Conservation (phyloP, 179 eudicot genomes). For the Camellia oleifera region DNA sequence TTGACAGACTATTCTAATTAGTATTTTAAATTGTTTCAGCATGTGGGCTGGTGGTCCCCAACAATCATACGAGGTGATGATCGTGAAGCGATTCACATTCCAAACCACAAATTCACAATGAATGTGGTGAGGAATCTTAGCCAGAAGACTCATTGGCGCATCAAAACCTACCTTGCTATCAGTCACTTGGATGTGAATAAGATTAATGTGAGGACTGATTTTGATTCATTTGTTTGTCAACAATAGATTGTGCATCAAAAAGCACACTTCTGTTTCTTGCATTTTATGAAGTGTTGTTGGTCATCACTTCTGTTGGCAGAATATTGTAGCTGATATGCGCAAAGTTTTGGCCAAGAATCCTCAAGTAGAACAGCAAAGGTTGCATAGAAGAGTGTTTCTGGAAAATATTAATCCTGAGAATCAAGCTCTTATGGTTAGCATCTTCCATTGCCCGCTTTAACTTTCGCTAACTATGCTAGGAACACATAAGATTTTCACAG, state of each 20-base stretch:
- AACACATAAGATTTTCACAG: too few relatives aligned
- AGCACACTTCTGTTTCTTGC: conserved; percentile 2
- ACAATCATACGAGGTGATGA: conserved; percentile 62
- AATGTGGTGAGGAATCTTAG: conserved; percentile 60
- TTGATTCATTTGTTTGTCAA: neutral
- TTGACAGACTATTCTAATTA: neutral
- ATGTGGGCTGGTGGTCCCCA: conserved; percentile 66
- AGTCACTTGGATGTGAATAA: conserved; percentile 54
- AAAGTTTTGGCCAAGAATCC: conserved; percentile 60
- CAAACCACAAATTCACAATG: conserved; percentile 51
- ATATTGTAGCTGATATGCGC: conserved; percentile 60
- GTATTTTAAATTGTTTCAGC: conserved; percentile 27
- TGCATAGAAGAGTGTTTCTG: conserved; percentile 52
- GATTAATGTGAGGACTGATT: conserved; percentile 28
- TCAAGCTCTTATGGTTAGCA: conserved; percentile 51
- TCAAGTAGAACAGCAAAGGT: conserved; percentile 53
- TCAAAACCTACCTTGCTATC: conserved; percentile 53
- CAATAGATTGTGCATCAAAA: neutral
- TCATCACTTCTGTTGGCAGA: conserved; percentile 25
- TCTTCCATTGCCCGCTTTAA: neutral
- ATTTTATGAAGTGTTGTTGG: neutral
- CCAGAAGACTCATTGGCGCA: conserved; percentile 65
- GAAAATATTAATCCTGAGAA: conserved; percentile 46
- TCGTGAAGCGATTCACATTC: conserved; percentile 63
- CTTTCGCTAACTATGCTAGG: neutral